Base-by-base conservation (phyloP, 2,329 filamentous ascomycete genomes). In the Gnomoniopsis smithogilvyi region DNA sequence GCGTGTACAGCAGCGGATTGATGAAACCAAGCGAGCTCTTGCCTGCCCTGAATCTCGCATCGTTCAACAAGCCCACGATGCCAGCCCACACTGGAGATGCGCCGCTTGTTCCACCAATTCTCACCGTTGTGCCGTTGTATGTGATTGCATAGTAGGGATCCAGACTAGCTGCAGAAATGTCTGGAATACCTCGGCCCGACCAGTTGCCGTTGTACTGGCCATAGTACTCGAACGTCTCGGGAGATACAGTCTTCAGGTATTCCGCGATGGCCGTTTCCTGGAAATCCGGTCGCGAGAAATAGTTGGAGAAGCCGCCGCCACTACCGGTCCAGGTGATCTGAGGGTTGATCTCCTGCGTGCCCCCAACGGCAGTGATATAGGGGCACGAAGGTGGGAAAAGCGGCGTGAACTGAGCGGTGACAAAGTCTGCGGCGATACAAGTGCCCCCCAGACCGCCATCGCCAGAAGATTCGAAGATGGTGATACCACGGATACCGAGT, bases 401-500 rank as follows among this genome's bases (percentile, higher is more conserved):
- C 34, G 82, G 76, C 34, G 76, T 66, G 68, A 85, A 85, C 58
- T 67, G 58, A 34, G 62, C 60, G 17, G 63, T 67, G 17, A 19
- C 45, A 22, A 62, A 58, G 64, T 68, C 65, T 8, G 65, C 61
- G 15, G 61, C 64, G 3, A 67, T 56, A 58, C 67, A 70, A 15
- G 52, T 50, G n/a, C 62, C 56, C 19, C 70, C 71, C 0, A 73
- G 67, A 0, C 76, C 76, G 6, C 65, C 53, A 64, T 91, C 87
- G 6, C 88, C 88, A 12, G 81, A 82, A 17, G 82, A 80, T 63
- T 85, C 84, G 56, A 91, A 75, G 24, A 90, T 76, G 0, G 85
- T 84, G 21, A 89, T 82, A 26, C 88, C 88, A 12, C 88, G 81
- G 0, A 83, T 78, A n/a, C 85, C 86, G 4, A 91, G 79, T 60